Base-by-base conservation (phyloP, 1,139 yeast genomes). In the Geotrichum carabidarum region DNA sequence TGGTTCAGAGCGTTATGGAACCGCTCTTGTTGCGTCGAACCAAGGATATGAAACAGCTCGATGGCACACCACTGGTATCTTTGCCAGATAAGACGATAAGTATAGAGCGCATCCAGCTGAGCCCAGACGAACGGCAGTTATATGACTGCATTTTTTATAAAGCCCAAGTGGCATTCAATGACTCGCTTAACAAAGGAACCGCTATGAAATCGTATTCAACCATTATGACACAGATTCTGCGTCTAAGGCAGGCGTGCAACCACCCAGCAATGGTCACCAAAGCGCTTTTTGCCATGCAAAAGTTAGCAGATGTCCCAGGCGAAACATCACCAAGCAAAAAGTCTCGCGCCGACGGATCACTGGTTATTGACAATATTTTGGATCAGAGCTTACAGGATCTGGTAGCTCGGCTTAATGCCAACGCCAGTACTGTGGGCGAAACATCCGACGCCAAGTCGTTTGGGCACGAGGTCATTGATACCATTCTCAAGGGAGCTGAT, bases 171-270 rank as follows among this genome's bases (percentile, higher is more conserved):
- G 79, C 91, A 1, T 89, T 90, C 58, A 84, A 81, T 53, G 83
- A 85, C 46, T 68, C 85, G 53, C 71, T 78, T 41, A 77, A 77
- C 2, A 70, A 74, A 7, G 97, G 97, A 1, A 80, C 85, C 58
- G 73, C 88, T n/a, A 70, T 87, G 63, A 83, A 81, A 59, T 81
- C 80, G 57, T 91, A 88, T 66, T 81, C 94, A 1, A 84, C 87
- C 44, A 88, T 93, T 60, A 73, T 93, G 60, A 85, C 94, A 1
- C 95, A 88, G 65, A 85, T 93, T 57, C 70, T 91, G 59, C 76
- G 98, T 55, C 74, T 93, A 45, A 76, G 98, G 55, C 98, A 93
- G 67, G 81, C 86, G 0, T 93, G 98, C 66, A 89, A 96, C 65
- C 97, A 93, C 67, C 79, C 86, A 15, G 80, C 80, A 54, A 71